Conservation (phyloP, 257 asterid genomes). For the Voacanga thouarsii region DNA sequence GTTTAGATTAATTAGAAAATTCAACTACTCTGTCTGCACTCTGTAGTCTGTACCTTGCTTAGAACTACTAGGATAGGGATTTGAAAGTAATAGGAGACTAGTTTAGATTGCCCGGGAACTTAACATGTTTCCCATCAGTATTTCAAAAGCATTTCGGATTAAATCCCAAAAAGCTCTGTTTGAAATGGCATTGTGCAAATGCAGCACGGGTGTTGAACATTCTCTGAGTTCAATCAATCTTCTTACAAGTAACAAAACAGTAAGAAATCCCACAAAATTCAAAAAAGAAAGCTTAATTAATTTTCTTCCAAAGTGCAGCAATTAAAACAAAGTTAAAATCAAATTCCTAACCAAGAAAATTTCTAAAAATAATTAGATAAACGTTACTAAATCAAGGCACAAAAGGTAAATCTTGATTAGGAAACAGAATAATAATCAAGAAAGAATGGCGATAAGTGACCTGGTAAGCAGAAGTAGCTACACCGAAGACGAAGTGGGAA, state of each 20-base stretch:
- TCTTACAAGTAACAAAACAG: not conserved
- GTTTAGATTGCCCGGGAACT: no score
- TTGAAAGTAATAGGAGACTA: no score
- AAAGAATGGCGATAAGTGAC: slow-evolving; percentile 8
- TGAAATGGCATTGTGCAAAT: not conserved
- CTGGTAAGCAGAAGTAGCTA: slow-evolving; percentile 60
- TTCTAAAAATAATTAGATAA: not conserved
- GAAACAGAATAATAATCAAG: not conserved
- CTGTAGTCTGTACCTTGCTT: no score
- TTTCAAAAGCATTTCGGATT: not conserved
- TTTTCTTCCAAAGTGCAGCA: not conserved
- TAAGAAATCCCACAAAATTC: not conserved
- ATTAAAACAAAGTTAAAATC: not conserved
- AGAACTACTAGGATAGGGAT: no score
- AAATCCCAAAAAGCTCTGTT: no score
- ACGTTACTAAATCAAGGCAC: not conserved
- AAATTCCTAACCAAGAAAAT: not conserved
- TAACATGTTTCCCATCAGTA: not conserved
- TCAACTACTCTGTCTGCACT: no score
- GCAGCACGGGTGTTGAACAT: not conserved
- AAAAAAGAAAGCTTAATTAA: not conserved
- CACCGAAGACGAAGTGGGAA: slow-evolving; percentile 42
- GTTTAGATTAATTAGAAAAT: not conserved
- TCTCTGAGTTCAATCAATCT: not conserved
- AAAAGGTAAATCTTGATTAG: not conserved